Conservation (phyloP, 2,329 filamentous ascomycete species). For the Fusarium phyllophilum region DNA sequence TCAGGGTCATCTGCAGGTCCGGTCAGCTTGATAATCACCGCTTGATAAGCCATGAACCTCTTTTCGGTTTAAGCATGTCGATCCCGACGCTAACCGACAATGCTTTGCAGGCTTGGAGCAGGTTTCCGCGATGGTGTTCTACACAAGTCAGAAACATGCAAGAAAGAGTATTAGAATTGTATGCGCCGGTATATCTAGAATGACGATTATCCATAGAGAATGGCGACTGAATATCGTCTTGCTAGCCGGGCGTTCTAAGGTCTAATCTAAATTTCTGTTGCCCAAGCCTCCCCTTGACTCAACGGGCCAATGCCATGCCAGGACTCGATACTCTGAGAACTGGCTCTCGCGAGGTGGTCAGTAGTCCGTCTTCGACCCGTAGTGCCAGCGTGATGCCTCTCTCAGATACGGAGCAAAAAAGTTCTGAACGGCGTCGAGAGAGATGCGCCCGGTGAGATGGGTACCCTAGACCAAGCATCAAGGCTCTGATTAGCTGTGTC, state of each 20-base stretch:
- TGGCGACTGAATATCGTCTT: rapidly evolving
- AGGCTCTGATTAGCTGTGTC: rapidly evolving
- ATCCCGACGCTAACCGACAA: neutral
- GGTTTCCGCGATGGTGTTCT: neutral
- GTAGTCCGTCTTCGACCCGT: rapidly evolving
- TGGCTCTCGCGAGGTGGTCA: rapidly evolving
- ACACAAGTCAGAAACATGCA: rapidly evolving
- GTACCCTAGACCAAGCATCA: neutral
- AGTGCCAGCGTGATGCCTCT: neutral
- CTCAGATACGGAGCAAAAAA: neutral
- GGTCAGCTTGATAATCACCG: neutral
- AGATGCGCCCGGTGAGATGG: neutral
- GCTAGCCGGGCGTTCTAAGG: rapidly evolving
- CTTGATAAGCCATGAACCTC: neutral
- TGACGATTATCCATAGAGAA: rapidly evolving
- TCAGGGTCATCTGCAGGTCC: rapidly evolving
- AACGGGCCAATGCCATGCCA: rapidly evolving
- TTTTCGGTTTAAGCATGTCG: neutral
- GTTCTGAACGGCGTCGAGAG: rapidly evolving
- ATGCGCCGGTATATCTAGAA: rapidly evolving
- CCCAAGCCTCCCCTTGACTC: rapidly evolving
- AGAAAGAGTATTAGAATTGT: rapidly evolving
- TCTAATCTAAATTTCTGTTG: rapidly evolving
- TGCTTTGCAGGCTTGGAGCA: too few species aligned
- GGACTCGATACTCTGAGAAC: rapidly evolving